Percentiles rank a stretch among this genome's conserved stretches.
Conservation (phyloP, 495 filamentous ascomycete species). For the Tetracladium marchalianum region DNA sequence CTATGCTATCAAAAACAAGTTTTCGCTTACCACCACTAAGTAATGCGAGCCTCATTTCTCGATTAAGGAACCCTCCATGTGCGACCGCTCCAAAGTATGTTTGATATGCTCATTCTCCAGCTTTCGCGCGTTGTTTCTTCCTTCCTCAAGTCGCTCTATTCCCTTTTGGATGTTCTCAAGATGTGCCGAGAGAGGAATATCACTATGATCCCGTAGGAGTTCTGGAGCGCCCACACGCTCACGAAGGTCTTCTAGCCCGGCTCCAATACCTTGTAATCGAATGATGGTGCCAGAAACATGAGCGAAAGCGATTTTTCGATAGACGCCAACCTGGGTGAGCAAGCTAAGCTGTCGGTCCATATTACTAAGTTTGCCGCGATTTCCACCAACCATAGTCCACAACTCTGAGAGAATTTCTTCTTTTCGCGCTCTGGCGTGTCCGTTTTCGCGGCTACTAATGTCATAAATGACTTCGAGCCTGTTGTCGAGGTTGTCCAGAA, state of each 20-base stretch:
- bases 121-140: slow-evolving; percentile 42
- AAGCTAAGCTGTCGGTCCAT: slow-evolving; percentile 47
- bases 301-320: slow-evolving; percentile 47
- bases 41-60: not conserved
- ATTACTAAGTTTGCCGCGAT: slow-evolving; percentile 41
- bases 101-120: slow-evolving; percentile 46
- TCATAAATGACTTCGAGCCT: slow-evolving; percentile 53
- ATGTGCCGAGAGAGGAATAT: slow-evolving; percentile 56
- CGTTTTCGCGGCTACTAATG: slow-evolving; percentile 43
- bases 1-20: too few species aligned
- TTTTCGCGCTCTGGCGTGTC: slow-evolving; percentile 33
- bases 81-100: slow-evolving; percentile 37
- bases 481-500: slow-evolving; percentile 51
- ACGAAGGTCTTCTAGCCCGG: slow-evolving; percentile 54
- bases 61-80: slow-evolving; percentile 15
- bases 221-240: slow-evolving; percentile 54
- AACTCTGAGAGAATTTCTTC: slow-evolving; percentile 52
- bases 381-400: slow-evolving; percentile 64
- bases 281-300: slow-evolving; percentile 51
- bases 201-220: slow-evolving; percentile 32
- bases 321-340: slow-evolving; percentile 44
- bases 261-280: slow-evolving; percentile 55
- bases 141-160: slow-evolving; percentile 52
- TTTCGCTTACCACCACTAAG: too few species aligned
- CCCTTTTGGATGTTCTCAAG: slow-evolving; percentile 59